Evolutionary conservation across 306 rosid genomes (phyloP), one percentile per base, ranked within the genome.

Genomic region (Benincasa hispida): DNA sequence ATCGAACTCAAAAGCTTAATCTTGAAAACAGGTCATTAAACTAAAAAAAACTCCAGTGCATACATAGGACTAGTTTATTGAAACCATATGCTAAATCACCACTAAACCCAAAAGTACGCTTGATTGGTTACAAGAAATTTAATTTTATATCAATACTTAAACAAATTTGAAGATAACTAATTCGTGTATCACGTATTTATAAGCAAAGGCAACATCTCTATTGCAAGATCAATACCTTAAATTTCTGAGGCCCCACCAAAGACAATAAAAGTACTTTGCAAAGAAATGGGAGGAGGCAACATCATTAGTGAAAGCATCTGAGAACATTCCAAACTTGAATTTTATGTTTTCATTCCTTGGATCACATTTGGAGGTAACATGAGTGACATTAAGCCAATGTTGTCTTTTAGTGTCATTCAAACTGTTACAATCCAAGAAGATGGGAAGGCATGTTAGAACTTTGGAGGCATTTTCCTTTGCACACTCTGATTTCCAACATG

Each of bases 221-320:
- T 0, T 21, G 12, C 5, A 10, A 9, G 6, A 66, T 34, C 0
- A 7, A 30, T 87, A 93, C 98, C 98, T 90, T 74, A 94, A 78
- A 84, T 87, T 91, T 85, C 90, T 83, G 60, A 94, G 80, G 39
- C 93, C 93, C 93, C 93, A 89, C 93, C 93, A 87, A 57, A 89
- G 89, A 80, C 93, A 84, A 78, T 88, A 91, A 58, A 90, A 82
- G 75, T 84, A 94, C 87, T 92, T 91, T 69, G 85, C 87, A 58
- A 79, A 53, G 60, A 93, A 91, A 8, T 14, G 78, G 5, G 93
- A 63, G 74, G 80, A 74, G 81, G 87, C 89, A 72, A 91, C 98
- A 5, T 84, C 94, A 61, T 84, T 84, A 7, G 73, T 59, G 77
- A 91, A 88, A 69, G 96, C 97, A 81, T 83, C 94, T 15, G 89